Evolutionary conservation across 352 stramenopile genomes (phyloP).

Genomic region (Phytophthora pisi): DNA sequence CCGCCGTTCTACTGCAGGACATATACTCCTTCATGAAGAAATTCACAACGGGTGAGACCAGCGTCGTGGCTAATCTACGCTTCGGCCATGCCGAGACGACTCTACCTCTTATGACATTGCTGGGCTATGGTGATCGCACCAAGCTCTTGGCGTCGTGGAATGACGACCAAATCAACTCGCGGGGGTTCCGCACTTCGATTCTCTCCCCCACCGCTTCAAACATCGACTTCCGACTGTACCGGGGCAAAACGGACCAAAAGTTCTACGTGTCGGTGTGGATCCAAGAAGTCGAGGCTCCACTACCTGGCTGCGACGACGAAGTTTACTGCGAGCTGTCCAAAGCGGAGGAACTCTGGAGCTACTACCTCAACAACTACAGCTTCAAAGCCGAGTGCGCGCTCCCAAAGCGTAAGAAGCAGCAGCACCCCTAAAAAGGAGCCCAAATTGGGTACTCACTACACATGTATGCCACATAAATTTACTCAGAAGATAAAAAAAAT

Average conservation of each 20-base stretch:
- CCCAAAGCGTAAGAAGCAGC: constrained; percentile 13
- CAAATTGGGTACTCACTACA: background rate
- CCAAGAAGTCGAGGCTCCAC: constrained; percentile 45
- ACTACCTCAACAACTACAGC: constrained; percentile 55
- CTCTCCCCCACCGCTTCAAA: constrained; percentile 76
- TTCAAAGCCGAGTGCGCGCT: constrained; percentile 38
- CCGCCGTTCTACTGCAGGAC: constrained; percentile 62
- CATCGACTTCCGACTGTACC: constrained; percentile 73
- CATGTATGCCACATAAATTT: background rate
- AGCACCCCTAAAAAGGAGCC: background rate
- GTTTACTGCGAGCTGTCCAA: constrained; percentile 53
- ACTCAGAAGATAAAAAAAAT: background rate
- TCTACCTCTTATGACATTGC: constrained; percentile 67
- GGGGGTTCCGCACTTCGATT: constrained; percentile 62
- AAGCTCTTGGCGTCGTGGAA: constrained; percentile 43
- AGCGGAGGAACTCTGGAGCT: constrained; percentile 55
- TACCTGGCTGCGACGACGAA: constrained; percentile 50
- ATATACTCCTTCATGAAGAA: constrained; percentile 56
- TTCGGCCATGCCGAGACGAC: constrained; percentile 83
- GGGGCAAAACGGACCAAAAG: constrained; percentile 39
- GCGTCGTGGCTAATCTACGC: constrained; percentile 50
- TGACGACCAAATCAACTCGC: constrained; percentile 42
- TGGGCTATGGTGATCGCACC: constrained; percentile 53
- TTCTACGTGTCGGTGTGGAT: constrained; percentile 62
- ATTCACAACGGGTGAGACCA: constrained; percentile 41